Evolutionary conservation across 2,329 filamentous ascomycete species (phyloP).

Genomic region (Knufia petricola): DNA sequence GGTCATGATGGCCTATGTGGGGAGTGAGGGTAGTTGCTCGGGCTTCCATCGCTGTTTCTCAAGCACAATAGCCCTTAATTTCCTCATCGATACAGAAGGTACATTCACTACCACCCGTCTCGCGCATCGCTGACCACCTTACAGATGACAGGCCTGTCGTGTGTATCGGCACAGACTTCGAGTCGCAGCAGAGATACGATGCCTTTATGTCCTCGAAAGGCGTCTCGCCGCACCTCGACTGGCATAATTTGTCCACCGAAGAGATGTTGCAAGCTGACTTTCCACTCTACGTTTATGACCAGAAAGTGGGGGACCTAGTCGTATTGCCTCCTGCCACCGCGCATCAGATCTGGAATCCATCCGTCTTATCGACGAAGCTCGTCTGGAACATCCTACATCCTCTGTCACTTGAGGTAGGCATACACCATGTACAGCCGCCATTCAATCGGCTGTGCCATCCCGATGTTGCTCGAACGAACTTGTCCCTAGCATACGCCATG

Average conservation of each 20-base stretch:
- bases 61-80: conserved; percentile 29
- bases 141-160: conserved; percentile 23
- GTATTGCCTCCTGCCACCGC: conserved; percentile 30
- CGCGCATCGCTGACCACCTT: conserved; percentile 1
- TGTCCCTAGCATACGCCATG: conserved; percentile 26
- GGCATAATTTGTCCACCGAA: conserved; percentile 26
- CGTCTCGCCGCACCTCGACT: conserved; percentile 29
- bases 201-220: conserved; percentile 27
- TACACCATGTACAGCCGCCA: conserved; percentile 28
- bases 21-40: conserved; percentile 27
- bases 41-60: conserved; percentile 32
- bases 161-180: conserved; percentile 30
- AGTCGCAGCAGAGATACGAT: conserved; percentile 28
- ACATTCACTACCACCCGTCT: conserved; percentile 4
- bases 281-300: conserved; percentile 29
- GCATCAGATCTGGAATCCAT: conserved; percentile 31
- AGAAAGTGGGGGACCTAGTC: conserved; percentile 28
- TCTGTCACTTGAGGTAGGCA: conserved; percentile 27
- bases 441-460: conserved; percentile 29
- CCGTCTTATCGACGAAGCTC: conserved; percentile 28
- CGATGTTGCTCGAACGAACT: conserved; percentile 27
- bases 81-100: conserved; percentile 28
- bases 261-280: conserved; percentile 28
- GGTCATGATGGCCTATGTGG: conserved; percentile 32
- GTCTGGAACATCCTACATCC: conserved; percentile 32